Evolutionary conservation across 1,284 basidiomycete genomes (phyloP).

Genomic region (Ustanciosporium gigantosporum): DNA sequence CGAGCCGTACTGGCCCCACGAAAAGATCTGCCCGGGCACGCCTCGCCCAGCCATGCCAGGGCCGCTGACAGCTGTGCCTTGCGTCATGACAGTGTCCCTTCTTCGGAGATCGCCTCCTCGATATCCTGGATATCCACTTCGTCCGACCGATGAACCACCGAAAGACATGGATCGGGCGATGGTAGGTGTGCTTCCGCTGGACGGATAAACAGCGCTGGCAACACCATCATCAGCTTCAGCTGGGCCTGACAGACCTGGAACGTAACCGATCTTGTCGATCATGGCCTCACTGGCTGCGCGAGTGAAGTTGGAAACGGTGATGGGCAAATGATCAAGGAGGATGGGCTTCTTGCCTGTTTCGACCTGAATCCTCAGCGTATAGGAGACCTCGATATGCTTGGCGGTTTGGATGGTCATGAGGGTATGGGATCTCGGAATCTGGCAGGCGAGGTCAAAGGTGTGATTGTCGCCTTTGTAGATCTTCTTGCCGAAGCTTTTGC

Average conservation of each 20-base stretch:
- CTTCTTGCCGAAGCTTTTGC: conserved; percentile 52
- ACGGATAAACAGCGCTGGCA: conserved; percentile 1
- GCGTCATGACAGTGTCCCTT: conserved; percentile 52
- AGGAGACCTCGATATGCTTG: conserved; percentile 58
- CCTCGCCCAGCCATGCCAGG: conserved; percentile 53
- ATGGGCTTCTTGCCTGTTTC: conserved; percentile 54
- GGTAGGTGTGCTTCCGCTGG: conserved; percentile 7
- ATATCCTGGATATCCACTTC: conserved; percentile 19
- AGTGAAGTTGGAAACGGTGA: conserved; percentile 53
- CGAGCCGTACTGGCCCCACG: conserved; percentile 46
- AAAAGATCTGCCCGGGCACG: conserved; percentile 51
- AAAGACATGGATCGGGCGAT: conserved; percentile 35
- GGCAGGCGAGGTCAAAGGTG: conserved; percentile 47
- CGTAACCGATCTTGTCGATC: conserved; percentile 50
- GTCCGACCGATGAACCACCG: conserved; percentile 15
- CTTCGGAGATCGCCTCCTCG: conserved; percentile 31
- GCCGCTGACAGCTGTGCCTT: conserved; percentile 39
- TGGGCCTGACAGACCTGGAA: conserved; percentile 45
- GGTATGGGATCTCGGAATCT: conserved; percentile 51
- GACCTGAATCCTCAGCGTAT: conserved; percentile 52
- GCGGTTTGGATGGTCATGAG: conserved; percentile 57
- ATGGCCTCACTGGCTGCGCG: conserved; percentile 23
- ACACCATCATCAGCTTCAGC: not conserved
- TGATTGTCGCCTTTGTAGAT: conserved; percentile 55
- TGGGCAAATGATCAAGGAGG: conserved; percentile 54